Percentiles rank a stretch among this genome's conserved stretches.
Conservation (phyloP, 2,329 filamentous ascomycete genomes). For the Beauveria scarabaeidicola region DNA sequence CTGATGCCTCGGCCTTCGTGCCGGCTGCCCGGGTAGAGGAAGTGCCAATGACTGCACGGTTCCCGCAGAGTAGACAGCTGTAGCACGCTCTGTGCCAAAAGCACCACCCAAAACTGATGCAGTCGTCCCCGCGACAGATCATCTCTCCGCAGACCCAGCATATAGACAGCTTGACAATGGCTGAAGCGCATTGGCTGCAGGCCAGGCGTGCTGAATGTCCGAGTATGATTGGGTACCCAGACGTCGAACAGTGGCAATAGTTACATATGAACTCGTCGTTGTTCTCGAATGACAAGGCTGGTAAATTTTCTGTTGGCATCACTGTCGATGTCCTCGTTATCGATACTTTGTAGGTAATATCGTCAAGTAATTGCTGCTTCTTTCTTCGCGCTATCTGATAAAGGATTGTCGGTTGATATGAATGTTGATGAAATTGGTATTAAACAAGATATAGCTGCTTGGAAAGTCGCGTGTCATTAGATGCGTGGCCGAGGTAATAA, state of each 20-base stretch:
- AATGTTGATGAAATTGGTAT: neutral
- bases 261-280: constrained; percentile 42
- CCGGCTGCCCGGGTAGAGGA: constrained; percentile 22
- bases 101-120: constrained; percentile 51
- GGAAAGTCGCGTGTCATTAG: too few species aligned
- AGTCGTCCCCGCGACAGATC: constrained; percentile 43
- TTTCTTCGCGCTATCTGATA: neutral
- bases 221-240: constrained; percentile 30
- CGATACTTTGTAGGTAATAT: neutral
- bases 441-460: neutral
- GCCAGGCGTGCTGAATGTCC: constrained; percentile 40
- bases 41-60: constrained; percentile 21
- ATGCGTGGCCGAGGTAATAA: neutral
- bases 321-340: neutral
- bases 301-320: neutral
- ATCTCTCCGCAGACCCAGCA: constrained; percentile 51
- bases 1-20: constrained; percentile 22
- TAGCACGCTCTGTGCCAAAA: constrained; percentile 52
- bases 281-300: neutral
- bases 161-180: constrained; percentile 44
- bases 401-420: neutral
- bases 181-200: constrained; percentile 38
- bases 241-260: constrained; percentile 41
- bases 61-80: constrained; percentile 46
- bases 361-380: neutral